Conservation (phyloP, 352 stramenopile species). For the Phytophthora syringae region DNA sequence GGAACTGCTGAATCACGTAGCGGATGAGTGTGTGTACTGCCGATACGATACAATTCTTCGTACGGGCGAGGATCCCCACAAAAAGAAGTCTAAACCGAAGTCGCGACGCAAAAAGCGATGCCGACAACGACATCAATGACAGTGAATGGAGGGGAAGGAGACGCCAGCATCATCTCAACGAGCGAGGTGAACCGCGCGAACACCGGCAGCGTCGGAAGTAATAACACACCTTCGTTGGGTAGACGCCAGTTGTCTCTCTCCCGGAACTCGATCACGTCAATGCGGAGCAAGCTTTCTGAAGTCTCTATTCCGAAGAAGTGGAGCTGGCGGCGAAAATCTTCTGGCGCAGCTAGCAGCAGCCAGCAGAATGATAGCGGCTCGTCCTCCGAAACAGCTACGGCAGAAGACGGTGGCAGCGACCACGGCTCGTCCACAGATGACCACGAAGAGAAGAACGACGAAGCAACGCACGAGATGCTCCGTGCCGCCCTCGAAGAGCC, state of each 20-base stretch:
- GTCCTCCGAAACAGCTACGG: slow-evolving; percentile 67
- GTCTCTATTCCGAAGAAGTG: slow-evolving; percentile 77
- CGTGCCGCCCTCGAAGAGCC: slow-evolving; percentile 44
- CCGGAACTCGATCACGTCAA: slow-evolving; percentile 55
- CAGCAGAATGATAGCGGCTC: slow-evolving; percentile 65
- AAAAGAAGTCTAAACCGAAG: slow-evolving; percentile 53
- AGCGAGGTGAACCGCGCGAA: slow-evolving; percentile 42
- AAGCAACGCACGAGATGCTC: slow-evolving; percentile 48
- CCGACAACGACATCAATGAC: slow-evolving; percentile 72
- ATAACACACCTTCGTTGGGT: slow-evolving; percentile 14
- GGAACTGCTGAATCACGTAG: slow-evolving; percentile 76
- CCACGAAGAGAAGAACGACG: slow-evolving; percentile 45
- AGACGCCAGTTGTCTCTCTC: slow-evolving; percentile 61
- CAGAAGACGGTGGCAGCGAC: slow-evolving; percentile 70
- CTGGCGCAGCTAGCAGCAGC: slow-evolving; percentile 29
- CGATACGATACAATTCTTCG: slow-evolving; percentile 77
- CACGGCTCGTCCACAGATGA: slow-evolving; percentile 63
- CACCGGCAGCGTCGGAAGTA: slow-evolving; percentile 33
- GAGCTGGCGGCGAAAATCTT: slow-evolving; percentile 56
- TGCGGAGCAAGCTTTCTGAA: slow-evolving; percentile 64
- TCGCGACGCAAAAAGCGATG: slow-evolving; percentile 74
- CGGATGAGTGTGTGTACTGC: slow-evolving; percentile 77
- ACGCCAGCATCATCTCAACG: slow-evolving; percentile 74
- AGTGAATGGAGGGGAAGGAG: slow-evolving; percentile 75
- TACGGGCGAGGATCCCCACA: slow-evolving; percentile 70